Evolutionary conservation across 2,329 filamentous ascomycete genomes (phyloP).

Genomic region (Akanthomyces lecanii): DNA sequence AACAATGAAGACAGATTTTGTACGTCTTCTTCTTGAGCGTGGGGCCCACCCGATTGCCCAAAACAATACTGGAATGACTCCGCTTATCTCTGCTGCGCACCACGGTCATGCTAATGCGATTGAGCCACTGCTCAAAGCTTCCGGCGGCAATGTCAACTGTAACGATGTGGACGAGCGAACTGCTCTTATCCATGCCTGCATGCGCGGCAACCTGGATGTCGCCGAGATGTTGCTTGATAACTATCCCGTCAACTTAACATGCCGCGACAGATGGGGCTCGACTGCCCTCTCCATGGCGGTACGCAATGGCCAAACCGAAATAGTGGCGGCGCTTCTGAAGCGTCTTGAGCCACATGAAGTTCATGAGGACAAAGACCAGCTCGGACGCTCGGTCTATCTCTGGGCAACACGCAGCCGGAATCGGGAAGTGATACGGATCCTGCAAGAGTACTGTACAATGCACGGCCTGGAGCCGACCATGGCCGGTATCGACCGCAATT

Average conservation of each 20-base stretch:
- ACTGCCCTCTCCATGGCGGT: slow-evolving; percentile 12
- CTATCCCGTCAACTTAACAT: background rate
- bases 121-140: background rate
- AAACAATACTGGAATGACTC: background rate
- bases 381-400: slow-evolving; percentile 1
- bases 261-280: slow-evolving; percentile 8
- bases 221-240: background rate
- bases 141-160: background rate
- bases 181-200: slow-evolving; percentile 11
- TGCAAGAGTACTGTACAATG: background rate
- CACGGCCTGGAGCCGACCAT: background rate
- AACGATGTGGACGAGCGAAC: slow-evolving; percentile 6
- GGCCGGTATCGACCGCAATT: background rate
- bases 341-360: background rate
- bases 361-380: background rate
- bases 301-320: background rate
- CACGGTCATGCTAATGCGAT: background rate
- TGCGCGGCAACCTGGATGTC: background rate
- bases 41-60: background rate
- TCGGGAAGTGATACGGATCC: background rate
- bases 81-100: slow-evolving; percentile 7
- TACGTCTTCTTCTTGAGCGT: background rate
- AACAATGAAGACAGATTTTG: background rate
- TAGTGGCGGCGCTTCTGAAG: background rate
- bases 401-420: slow-evolving; percentile 12